Evolutionary conservation across 768 basidiomycete species (phyloP), one percentile per base, ranked within the genome.

Genomic region (Boletus eberwhitei): DNA sequence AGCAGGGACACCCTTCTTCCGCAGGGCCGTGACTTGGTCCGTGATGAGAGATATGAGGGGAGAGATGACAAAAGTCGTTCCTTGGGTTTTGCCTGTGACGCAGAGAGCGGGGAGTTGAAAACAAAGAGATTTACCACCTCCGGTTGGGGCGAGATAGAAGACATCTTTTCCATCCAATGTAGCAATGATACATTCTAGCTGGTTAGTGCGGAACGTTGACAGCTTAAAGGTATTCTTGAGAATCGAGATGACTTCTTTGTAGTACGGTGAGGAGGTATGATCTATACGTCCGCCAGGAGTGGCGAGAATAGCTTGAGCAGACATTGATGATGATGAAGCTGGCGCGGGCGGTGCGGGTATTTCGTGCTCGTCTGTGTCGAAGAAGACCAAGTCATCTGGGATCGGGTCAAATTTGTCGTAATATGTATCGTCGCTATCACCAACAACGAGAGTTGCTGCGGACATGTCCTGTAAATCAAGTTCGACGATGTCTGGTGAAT

Each of bases 61-160:
- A 3, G 90, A 89, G 42, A 99, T 79, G 31, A 99, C 94, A 50
- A 99, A 77, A 0, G 94, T 93, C 4, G 97, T 83, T 34, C 95
- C 93, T 50, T 74, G 76, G 0, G 89, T 92, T 63, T 74, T 80
- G 2, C 90, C 92, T 7, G 73, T 73, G 36, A 73, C 71, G 64
- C 93, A 90, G 34, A 97, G 78, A 2, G 93, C 95, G 0, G 97
- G 97, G 2, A 98, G 84, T 68, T 98, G 86, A 70, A 86, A 93
- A 61, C 88, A 93, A 37, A 94, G 75, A 62, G 87, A 90, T 73
- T 95, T 94, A 1, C 93, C 93, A 5, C 93, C 93, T 35, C 93
- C 94, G 1, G 97, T 99, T 1, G 97, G 97, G 84, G 98, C 95
- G 8, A 98, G 79, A 17, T 98, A 91, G 60, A 98, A 93, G 17